phyloP scores from a whole-genome alignment of 2,329 filamentous ascomycete genomes.

The Aspergillus aculeatinus region DNA sequence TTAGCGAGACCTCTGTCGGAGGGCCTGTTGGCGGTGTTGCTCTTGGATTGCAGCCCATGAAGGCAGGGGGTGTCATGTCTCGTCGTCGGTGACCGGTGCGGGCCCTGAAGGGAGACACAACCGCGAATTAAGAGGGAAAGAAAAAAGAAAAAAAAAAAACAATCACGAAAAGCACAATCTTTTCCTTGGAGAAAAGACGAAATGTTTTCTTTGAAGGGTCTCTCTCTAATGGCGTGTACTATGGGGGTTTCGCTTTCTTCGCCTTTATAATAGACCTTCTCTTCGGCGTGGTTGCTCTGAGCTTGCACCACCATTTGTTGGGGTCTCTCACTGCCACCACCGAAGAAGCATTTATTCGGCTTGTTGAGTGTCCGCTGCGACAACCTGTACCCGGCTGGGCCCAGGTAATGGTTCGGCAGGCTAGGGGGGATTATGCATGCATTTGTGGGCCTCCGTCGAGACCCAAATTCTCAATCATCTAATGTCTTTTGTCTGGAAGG shows the following conservation, averaged over 20 bases:
- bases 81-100: slow-evolving; percentile 36
- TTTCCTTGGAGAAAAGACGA: slow-evolving; percentile 11
- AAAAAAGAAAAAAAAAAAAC: slow-evolving; percentile 7
- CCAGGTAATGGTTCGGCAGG: background rate
- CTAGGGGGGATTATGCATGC: background rate
- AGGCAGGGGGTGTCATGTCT: slow-evolving; percentile 42
- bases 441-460: background rate
- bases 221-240: slow-evolving; percentile 17
- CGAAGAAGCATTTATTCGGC: background rate
- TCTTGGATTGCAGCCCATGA: slow-evolving; percentile 44
- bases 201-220: slow-evolving; percentile 11
- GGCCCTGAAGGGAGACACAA: background rate
- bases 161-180: slow-evolving; percentile 5
- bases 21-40: slow-evolving; percentile 44
- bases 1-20: slow-evolving; percentile 58
- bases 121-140: background rate
- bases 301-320: background rate
- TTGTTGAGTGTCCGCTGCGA: background rate
- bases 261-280: slow-evolving; percentile 20
- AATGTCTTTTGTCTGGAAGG: slow-evolving; percentile 6
- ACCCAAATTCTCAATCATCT: background rate
- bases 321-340: background rate
- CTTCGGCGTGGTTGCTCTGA: slow-evolving; percentile 10
- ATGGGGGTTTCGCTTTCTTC: slow-evolving; percentile 11
- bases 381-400: background rate